Evolutionary conservation across 75 land plant genomes (phyloP).

Genomic region (Cryptomeria japonica): DNA sequence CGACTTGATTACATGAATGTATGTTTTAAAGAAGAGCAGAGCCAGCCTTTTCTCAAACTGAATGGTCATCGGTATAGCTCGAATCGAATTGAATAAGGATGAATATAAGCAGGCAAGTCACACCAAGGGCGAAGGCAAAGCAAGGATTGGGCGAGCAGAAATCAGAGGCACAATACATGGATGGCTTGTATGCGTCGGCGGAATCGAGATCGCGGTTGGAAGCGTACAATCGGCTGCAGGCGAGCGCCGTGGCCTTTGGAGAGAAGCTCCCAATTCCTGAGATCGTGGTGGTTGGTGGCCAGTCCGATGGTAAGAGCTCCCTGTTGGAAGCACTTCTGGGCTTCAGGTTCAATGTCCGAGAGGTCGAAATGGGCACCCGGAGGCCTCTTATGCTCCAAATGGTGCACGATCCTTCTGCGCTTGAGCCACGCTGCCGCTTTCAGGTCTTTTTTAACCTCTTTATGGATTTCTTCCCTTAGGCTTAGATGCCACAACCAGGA

Average conservation of each 20-base stretch:
- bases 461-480: neutral
- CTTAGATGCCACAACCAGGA: neutral
- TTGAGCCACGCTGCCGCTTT: conserved; percentile 91
- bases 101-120: neutral
- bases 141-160: neutral
- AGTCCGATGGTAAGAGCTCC: conserved; percentile 97
- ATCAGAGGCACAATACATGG: neutral
- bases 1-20: no score
- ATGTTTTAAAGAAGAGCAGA: neutral
- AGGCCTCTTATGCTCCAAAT: conserved; percentile 94
- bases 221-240: conserved; percentile 94
- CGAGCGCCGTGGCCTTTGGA: conserved; percentile 93
- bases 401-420: conserved; percentile 87
- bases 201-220: conserved; percentile 67
- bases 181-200: neutral
- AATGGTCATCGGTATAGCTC: neutral
- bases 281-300: conserved; percentile 94
- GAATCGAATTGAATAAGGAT: neutral
- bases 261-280: conserved; percentile 95
- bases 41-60: neutral
- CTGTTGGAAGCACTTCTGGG: conserved; percentile 94
- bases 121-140: conserved; percentile 1
- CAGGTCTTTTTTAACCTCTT: conserved; percentile 42
- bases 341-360: conserved; percentile 89
- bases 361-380: conserved; percentile 98